Evolutionary conservation across 768 basidiomycete species (phyloP).

Genomic region (Boletus reticuloceps): DNA sequence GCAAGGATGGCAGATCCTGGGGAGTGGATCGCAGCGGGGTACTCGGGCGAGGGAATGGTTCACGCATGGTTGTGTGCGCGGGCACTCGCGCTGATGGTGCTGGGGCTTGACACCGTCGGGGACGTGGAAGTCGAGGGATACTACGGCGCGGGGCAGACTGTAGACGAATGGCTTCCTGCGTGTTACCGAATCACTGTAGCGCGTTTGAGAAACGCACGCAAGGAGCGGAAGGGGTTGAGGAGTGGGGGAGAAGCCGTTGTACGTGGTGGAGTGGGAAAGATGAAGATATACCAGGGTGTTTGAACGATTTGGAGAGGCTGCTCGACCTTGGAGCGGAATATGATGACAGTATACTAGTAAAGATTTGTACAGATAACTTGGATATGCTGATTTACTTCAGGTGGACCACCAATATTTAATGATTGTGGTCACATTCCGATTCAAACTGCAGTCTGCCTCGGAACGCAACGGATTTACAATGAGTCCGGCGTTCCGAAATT

Average conservation of each 20-base stretch:
- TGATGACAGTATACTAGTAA: too few relatives aligned
- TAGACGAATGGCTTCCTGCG: constrained; percentile 25
- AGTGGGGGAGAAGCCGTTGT: neutral
- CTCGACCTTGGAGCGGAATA: neutral
- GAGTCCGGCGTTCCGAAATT: too few relatives aligned
- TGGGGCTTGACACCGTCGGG: constrained; percentile 34
- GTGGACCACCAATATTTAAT: too few relatives aligned
- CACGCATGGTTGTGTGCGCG: constrained; percentile 64
- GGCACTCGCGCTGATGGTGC: constrained; percentile 59
- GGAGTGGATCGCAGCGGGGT: constrained; percentile 74
- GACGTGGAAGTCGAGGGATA: constrained; percentile 12
- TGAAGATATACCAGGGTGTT: constrained; percentile 21
- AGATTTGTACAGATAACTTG: neutral
- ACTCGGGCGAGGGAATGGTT: constrained; percentile 72
- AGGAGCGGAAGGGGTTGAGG: constrained; percentile 2
- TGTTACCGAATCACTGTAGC: constrained; percentile 15
- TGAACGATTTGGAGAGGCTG: neutral
- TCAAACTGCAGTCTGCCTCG: too few relatives aligned
- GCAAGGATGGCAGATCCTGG: constrained; percentile 37
- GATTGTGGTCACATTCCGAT: too few relatives aligned
- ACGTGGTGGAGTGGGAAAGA: constrained; percentile 24
- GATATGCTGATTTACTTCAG: neutral
- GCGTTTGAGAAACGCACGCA: constrained; percentile 14
- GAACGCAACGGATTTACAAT: too few relatives aligned
- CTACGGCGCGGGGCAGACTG: constrained; percentile 22